These are phyloP conservation scores for Pinus tabuliformis DNA, from an alignment of 75 land plant species.

Conservation along the genomic window DNA sequence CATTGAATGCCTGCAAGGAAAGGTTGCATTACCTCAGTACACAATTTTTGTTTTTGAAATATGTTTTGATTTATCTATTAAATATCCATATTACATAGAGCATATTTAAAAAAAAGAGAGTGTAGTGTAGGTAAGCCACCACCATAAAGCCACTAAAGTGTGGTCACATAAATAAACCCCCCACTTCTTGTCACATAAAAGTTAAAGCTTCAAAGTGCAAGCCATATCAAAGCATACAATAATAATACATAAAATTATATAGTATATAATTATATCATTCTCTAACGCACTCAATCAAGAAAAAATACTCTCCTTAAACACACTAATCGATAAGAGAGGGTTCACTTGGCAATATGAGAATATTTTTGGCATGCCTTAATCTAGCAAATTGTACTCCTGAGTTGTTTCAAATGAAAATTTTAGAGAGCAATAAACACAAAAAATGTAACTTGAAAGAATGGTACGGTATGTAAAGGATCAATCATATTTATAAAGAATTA, in stretches of 20 bases:
- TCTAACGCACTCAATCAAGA: background rate
- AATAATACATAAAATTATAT: no score
- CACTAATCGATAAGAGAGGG: background rate
- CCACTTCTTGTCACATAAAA: no score
- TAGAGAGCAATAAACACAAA: background rate
- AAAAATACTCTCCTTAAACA: background rate
- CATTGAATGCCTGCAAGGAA: conserved; percentile 63
- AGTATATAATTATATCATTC: background rate
- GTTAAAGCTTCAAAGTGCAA: no score
- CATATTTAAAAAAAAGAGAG: no score
- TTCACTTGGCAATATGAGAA: background rate
- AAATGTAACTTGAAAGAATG: conserved; percentile 72
- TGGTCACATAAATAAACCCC: no score
- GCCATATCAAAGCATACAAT: no score
- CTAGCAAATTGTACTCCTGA: background rate
- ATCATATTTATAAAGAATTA: conserved; percentile 96
- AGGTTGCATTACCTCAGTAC: background rate
- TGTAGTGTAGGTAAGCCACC: no score
- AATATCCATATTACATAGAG: no score
- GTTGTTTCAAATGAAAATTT: background rate
- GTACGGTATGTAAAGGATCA: conserved; percentile 61
- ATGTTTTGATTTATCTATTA: background rate
- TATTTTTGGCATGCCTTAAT: background rate
- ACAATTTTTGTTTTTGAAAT: background rate
- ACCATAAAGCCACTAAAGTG: no score